phyloP scores from a whole-genome alignment of 306 rosid genomes.

The Myrica gale region DNA sequence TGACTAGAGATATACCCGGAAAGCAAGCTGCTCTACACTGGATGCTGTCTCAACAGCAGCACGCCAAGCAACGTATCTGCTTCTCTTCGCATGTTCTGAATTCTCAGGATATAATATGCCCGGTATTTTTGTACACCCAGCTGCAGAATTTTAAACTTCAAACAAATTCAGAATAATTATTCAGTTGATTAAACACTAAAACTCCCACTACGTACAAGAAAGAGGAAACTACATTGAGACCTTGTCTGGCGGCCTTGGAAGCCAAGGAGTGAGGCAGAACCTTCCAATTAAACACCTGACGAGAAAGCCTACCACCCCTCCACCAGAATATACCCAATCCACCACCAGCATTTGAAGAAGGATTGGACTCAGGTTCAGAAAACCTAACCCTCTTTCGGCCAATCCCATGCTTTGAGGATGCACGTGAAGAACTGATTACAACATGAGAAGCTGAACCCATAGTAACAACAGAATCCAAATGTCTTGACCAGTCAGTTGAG shows the following conservation, averaged over 20 bases:
- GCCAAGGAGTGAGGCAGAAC: constrained; percentile 67
- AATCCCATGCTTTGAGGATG: constrained; percentile 56
- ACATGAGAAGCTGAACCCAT: constrained; percentile 88
- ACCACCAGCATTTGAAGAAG: constrained; percentile 58
- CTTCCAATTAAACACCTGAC: constrained; percentile 80
- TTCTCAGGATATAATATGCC: constrained; percentile 83
- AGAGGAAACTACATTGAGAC: constrained; percentile 39
- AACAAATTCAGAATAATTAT: constrained; percentile 46
- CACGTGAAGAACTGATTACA: constrained; percentile 55
- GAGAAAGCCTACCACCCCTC: constrained; percentile 97
- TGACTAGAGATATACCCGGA: constrained; percentile 50
- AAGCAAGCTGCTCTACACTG: constrained; percentile 79
- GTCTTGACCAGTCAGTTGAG: constrained; percentile 81
- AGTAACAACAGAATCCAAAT: constrained; percentile 70
- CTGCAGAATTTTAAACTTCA: constrained; percentile 59
- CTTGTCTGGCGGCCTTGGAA: constrained; percentile 95
- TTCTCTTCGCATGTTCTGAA: constrained; percentile 85
- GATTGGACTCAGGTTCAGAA: constrained; percentile 59
- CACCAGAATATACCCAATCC: constrained; percentile 89
- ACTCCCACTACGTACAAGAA: constrained; percentile 28
- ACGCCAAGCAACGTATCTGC: constrained; percentile 72
- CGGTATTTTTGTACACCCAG: constrained; percentile 71
- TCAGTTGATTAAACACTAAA: constrained; percentile 38
- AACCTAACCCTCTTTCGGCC: constrained; percentile 63
- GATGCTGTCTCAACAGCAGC: constrained; percentile 82